A percentile compares a stretch with the other conserved stretches of the same genome.
Evolutionary conservation across 1,139 yeast species (phyloP).

Genomic region (Entelexis paramagnoliae): DNA sequence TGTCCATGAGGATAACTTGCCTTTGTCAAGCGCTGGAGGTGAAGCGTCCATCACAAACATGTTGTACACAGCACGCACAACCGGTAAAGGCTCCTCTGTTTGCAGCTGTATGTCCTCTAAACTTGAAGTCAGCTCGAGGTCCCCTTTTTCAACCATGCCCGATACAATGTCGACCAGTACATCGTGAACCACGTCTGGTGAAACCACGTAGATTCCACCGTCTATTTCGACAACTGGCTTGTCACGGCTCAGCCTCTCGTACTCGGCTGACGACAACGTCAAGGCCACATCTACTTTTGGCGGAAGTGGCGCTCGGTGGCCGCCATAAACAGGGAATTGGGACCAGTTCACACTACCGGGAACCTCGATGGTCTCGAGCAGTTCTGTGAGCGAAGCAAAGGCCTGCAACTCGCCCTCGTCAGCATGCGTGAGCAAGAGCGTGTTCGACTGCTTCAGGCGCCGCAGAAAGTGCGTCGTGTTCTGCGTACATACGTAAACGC

Average conservation of each 20-base stretch:
- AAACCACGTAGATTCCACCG: slow-evolving; percentile 35
- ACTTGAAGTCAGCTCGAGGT: slow-evolving; percentile 5
- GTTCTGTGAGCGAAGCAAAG: slow-evolving; percentile 39
- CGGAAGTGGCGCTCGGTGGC: slow-evolving; percentile 23
- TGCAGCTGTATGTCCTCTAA: slow-evolving; percentile 19
- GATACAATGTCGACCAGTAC: slow-evolving; percentile 42
- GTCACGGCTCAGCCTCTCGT: slow-evolving; percentile 43
- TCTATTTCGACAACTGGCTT: slow-evolving; percentile 49
- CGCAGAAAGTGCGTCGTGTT: slow-evolving; percentile 30
- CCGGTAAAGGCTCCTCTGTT: slow-evolving; percentile 20
- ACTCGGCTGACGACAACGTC: slow-evolving; percentile 50
- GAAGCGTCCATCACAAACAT: slow-evolving; percentile 8
- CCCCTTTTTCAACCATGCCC: slow-evolving; percentile 34
- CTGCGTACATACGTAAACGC: slow-evolving; percentile 21
- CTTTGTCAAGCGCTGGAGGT: slow-evolving; percentile 23
- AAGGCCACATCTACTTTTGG: slow-evolving; percentile 38
- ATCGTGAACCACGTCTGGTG: slow-evolving; percentile 33
- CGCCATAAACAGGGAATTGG: slow-evolving; percentile 41
- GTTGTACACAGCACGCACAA: slow-evolving; percentile 27
- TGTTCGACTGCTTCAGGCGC: slow-evolving; percentile 79
- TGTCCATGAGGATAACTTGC: slow-evolving; percentile 13
- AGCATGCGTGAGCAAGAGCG: slow-evolving; percentile 47
- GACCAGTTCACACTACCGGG: slow-evolving; percentile 34
- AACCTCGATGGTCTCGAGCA: slow-evolving; percentile 32
- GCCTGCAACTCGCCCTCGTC: slow-evolving; percentile 24